Evolutionary conservation across 495 filamentous ascomycete genomes (phyloP).

Genomic region (Baudoinia panamericana): DNA sequence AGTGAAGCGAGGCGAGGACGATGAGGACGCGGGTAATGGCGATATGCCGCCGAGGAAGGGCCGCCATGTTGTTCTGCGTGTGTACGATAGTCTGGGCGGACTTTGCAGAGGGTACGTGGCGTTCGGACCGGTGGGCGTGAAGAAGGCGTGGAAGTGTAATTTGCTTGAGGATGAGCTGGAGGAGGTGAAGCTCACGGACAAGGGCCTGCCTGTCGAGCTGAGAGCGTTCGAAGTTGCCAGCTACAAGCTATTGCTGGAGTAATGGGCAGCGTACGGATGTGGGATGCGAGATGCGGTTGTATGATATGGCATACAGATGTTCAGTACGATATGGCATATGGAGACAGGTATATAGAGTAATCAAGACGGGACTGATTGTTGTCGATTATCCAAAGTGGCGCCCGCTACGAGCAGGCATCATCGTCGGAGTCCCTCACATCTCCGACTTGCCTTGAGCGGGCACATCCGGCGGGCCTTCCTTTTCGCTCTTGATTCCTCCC

Average conservation of each 20-base stretch:
- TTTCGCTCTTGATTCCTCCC: slow-evolving; percentile 8
- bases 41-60: slow-evolving; percentile 58
- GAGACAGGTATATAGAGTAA: too few relatives aligned
- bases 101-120: slow-evolving; percentile 52
- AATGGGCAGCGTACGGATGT: too few relatives aligned
- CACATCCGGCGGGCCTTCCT: slow-evolving; percentile 11
- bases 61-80: slow-evolving; percentile 62
- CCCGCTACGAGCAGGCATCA: too few relatives aligned
- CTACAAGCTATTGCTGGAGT: slow-evolving; percentile 55
- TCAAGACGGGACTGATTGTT: too few relatives aligned
- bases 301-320: too few relatives aligned
- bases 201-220: slow-evolving; percentile 49
- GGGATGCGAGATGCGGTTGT: too few relatives aligned
- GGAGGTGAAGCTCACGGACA: slow-evolving; percentile 37
- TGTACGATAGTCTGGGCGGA: slow-evolving; percentile 90
- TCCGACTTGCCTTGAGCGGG: slow-evolving; percentile 13
- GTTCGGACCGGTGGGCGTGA: slow-evolving; percentile 51
- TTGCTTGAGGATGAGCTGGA: slow-evolving; percentile 58
- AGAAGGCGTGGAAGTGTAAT: slow-evolving; percentile 70
- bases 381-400: too few relatives aligned
- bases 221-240: slow-evolving; percentile 86
- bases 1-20: slow-evolving; percentile 89
- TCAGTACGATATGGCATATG: too few relatives aligned
- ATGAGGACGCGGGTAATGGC: slow-evolving; percentile 60
- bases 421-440: too few relatives aligned